phyloP scores from a whole-genome alignment of 495 filamentous ascomycete species.

The Hypoxylon cercidicola region DNA sequence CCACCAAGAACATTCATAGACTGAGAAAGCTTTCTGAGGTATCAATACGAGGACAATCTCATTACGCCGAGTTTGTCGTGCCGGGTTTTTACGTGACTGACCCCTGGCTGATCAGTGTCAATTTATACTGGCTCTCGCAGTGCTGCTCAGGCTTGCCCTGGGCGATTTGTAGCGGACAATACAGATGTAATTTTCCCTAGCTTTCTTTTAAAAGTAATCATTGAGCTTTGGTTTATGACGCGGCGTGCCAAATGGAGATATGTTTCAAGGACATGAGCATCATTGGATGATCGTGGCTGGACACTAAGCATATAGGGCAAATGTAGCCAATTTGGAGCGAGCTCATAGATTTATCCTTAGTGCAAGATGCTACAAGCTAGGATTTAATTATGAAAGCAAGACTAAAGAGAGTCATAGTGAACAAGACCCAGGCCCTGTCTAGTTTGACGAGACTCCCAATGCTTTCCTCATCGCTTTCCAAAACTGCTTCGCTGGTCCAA shows the following conservation, averaged over 20 bases:
- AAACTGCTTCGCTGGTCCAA: conserved; percentile 2
- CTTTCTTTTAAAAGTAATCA: no score
- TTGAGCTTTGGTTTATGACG: neutral
- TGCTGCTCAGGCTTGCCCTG: neutral
- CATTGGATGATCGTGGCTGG: no score
- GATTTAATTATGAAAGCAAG: conserved; percentile 2
- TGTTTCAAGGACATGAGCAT: no score
- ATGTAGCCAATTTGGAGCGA: neutral
- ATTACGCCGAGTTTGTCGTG: neutral
- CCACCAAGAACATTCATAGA: neutral
- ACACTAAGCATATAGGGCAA: neutral
- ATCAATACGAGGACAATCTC: neutral
- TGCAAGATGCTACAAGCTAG: neutral
- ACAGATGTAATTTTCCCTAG: no score
- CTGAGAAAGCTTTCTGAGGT: neutral
- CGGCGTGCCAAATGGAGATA: neutral
- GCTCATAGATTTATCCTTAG: neutral
- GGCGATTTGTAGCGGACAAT: no score
- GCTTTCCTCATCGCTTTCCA: neutral
- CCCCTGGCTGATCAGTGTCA: neutral
- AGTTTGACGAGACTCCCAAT: neutral
- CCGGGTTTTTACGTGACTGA: neutral
- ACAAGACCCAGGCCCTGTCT: neutral
- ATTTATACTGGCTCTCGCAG: neutral
- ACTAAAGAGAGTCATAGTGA: neutral